Conservation (phyloP, 306 rosid genomes). For the Cucumis sativus region DNA sequence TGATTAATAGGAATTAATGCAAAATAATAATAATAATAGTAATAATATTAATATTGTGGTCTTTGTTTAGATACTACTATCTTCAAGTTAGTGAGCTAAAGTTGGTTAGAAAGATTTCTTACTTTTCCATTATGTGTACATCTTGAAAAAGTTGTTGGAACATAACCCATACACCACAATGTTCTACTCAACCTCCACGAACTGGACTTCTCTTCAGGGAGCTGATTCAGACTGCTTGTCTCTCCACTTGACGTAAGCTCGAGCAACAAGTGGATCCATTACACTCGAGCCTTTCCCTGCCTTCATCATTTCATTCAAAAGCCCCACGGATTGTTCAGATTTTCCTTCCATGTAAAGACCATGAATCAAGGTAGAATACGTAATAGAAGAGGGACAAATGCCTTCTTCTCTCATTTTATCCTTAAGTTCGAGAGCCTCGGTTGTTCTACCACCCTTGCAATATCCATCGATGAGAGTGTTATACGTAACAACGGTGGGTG, state of each 20-base stretch:
- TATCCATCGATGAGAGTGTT: conserved; percentile 54
- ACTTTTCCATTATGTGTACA: neutral
- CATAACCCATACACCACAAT: neutral
- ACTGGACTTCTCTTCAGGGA: neutral
- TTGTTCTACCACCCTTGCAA: conserved; percentile 39
- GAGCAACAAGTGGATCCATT: conserved; percentile 9
- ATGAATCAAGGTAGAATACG: conserved; percentile 26
- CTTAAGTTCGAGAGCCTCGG: conserved; percentile 50
- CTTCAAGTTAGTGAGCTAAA: no score
- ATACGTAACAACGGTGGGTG: conserved; percentile 60
- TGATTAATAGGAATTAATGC: no score
- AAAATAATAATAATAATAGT: no score
- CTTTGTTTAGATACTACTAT: no score
- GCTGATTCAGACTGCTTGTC: neutral
- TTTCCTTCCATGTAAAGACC: conserved; percentile 20
- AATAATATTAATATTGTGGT: no score
- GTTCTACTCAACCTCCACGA: neutral
- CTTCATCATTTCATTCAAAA: conserved; percentile 23
- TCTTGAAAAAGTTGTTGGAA: neutral
- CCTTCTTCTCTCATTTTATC: conserved; percentile 53
- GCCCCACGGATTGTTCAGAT: conserved; percentile 10
- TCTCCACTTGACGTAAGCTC: conserved; percentile 4
- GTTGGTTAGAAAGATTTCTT: neutral
- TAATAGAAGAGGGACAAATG: conserved; percentile 27
- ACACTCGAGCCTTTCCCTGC: conserved; percentile 15